Base-by-base conservation (phyloP, 192 early-diverging fungal genomes). In the Mortierella alpina region DNA sequence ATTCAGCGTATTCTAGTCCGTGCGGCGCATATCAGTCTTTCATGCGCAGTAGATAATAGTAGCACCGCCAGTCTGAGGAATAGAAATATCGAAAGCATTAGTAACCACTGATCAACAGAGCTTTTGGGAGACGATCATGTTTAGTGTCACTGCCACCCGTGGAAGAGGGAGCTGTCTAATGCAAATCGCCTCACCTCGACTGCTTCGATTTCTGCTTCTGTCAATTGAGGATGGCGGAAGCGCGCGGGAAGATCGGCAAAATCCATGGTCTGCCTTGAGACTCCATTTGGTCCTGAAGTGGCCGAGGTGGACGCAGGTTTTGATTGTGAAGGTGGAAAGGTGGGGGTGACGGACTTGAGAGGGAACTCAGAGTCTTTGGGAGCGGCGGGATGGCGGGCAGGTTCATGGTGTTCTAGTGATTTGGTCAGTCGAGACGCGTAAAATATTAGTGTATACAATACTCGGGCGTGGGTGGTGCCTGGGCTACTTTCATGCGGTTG, bases 121-220 rank as follows among this genome's bases (percentile, higher is more conserved):
- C 31, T 51, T 51, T 51, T n/a, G 50, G n/a, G n/a, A n/a, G n/a
- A 51, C 11, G 50, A 31, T 31, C 31, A 3, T 31, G 31, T 31
- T 3, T 2, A 31, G 31, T 31, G 1, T 31, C 54, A 56, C 10
- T 23, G 0, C n/a, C n/a, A n/a, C n/a, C n/a, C 40, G 17, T 58
- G 57, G 20, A 31, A 23, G 8, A 31, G 31, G 5, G 14, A 13
- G 14, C 7, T 20, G 48, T 15, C 31, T 68, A 14, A 10, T 31
- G 31, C 31, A 31, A 31, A 5, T 44, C 1, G 20, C 23, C 44
- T 72, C 78, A 88, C 85, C 81, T 88, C 83, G 47, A 88, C 72
- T 55, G 84, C 82, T 50, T 88, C 87, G 63, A 88, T 88, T 76
- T 88, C 83, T 15, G 74, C 74, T 7, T 84, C 83, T 11, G 83